Base-by-base conservation (phyloP, 116 monocot genomes). In the Iris pallida region DNA sequence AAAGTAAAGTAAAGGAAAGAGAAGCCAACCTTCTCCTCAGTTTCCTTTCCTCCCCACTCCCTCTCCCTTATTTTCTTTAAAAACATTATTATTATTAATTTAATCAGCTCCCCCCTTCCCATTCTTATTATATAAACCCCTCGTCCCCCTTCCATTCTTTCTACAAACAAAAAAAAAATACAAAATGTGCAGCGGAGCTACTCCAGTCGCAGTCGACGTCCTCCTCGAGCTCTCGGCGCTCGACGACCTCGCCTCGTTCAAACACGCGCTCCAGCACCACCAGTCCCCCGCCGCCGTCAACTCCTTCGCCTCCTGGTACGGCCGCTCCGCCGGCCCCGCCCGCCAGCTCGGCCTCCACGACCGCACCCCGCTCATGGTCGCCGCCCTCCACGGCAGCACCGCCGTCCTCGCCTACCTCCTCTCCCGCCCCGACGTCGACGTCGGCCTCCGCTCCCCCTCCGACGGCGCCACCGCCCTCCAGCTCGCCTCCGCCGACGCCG, bases 331-430 rank as follows among this genome's bases (percentile, higher is more conserved):
- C 19, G 72, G 65, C 1, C 20, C 68, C 19, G 6, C 42, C 8
- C 42, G 61, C 5, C 66, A 76, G 40, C 74, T 85, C 70, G 73
- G 77, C 1, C 51, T 81, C 53, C 68, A 73, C 61, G 30, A 63
- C 5, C 82, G 89, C 0, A 85, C 85, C 0, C 85, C 89, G 5
- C 77, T 80, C 42, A 81, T 81, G 79, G 78, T 89, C 42, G 89
- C 85, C 6, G 79, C 85, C 17, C 58, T 81, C 42, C 85, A 82
- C 59, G 88, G 88, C 45, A 85, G 81, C 73, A 53, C 49, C 20
- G 56, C 67, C 61, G 82, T 85, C 7, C 61, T 85, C 14, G 16
- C 10, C 6, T 85, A 74, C 62, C 76, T 88, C 30, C 56, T 43
- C 17, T 1, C 47, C 8, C 7, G 12, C 54, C 10, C 18, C 42